phyloP scores from a whole-genome alignment of 2,329 filamentous ascomycete species.

The Myriosclerotinia duriaeana region DNA sequence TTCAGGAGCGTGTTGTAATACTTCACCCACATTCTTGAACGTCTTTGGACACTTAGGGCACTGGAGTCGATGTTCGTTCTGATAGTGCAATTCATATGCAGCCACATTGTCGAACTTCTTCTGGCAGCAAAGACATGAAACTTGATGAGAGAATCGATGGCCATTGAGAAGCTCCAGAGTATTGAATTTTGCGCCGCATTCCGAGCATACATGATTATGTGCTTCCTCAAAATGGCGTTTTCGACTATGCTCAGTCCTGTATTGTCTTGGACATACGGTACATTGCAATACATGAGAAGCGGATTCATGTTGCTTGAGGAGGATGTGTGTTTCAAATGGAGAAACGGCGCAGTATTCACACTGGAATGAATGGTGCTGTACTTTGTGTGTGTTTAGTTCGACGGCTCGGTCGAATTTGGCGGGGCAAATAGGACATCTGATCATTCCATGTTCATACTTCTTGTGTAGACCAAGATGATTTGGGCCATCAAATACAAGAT shows the following conservation, averaged over 20 bases:
- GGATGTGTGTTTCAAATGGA: background rate
- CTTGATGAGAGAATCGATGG: background rate
- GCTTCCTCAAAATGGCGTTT: background rate
- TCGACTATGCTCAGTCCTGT: background rate
- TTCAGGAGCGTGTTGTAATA: background rate
- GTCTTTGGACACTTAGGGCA: background rate
- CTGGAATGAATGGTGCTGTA: background rate
- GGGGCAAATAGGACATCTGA: background rate
- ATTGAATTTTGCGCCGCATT: background rate
- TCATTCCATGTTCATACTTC: background rate
- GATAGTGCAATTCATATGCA: background rate
- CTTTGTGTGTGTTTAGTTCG: background rate
- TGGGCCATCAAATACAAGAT: background rate
- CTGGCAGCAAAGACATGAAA: background rate
- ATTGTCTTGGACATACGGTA: background rate
- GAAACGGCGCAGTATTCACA: background rate
- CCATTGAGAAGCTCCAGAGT: background rate
- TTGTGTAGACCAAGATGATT: background rate
- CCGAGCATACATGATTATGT: background rate
- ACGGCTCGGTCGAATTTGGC: background rate
- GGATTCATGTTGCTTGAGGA: background rate
- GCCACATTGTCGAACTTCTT: background rate
- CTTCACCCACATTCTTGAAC: background rate
- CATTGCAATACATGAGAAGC: background rate
- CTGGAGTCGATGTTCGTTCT: background rate